Evolutionary conservation across 495 filamentous ascomycete species (phyloP).

Genomic region (Echria macrotheca): DNA sequence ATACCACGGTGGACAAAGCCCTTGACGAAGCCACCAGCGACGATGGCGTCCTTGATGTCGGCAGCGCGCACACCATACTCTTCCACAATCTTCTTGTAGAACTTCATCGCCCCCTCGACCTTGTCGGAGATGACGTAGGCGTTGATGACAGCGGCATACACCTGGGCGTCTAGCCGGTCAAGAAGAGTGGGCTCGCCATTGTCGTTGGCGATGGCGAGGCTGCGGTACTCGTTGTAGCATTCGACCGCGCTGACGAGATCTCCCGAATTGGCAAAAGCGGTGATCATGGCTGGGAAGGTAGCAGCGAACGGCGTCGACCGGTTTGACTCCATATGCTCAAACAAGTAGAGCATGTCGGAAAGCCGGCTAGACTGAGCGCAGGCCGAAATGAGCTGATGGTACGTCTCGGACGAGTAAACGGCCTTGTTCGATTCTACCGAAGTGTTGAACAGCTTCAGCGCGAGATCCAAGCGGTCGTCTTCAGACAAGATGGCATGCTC

Average conservation of each 20-base stretch:
- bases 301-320: conserved; percentile 66
- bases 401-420: conserved; percentile 57
- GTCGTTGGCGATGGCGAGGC: conserved; percentile 74
- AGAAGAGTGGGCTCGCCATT: conserved; percentile 63
- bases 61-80: conserved; percentile 51
- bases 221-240: conserved; percentile 90
- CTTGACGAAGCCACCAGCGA: conserved; percentile 68
- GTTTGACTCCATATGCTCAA: conserved; percentile 79
- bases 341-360: conserved; percentile 82
- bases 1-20: conserved; percentile 58
- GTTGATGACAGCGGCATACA: conserved; percentile 84
- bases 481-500: conserved; percentile 78
- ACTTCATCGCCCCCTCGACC: conserved; percentile 69
- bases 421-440: conserved; percentile 61
- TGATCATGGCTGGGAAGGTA: conserved; percentile 88
- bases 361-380: conserved; percentile 74
- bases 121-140: conserved; percentile 79
- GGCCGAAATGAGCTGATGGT: conserved; percentile 73
- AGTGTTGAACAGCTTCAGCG: conserved; percentile 75
- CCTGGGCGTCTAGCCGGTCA: conserved; percentile 69
- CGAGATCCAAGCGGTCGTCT: conserved; percentile 77
- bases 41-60: conserved; percentile 61
- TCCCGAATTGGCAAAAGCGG: conserved; percentile 73
- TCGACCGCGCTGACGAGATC: conserved; percentile 88
- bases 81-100: conserved; percentile 69